These are phyloP conservation scores for Porphyrellus cyaneotinctus DNA, from an alignment of 768 basidiomycete species.

Conservation along the genomic window DNA sequence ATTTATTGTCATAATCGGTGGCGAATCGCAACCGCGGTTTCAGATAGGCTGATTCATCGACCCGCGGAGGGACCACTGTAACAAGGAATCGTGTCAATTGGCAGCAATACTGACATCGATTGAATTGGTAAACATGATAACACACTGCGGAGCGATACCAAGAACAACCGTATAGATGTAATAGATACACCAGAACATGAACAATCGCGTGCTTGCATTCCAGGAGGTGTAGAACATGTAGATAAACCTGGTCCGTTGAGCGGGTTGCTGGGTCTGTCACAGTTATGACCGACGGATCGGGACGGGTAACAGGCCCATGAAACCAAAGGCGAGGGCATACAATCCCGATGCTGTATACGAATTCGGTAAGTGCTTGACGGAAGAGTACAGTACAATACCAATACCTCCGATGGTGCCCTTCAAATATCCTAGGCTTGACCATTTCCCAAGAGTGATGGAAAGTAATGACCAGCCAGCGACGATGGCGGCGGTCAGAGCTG, in stretches of 20 bases:
- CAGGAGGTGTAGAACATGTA: not conserved
- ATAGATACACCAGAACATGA: conserved; percentile 13
- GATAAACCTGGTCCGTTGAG: not conserved
- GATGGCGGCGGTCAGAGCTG: conserved; percentile 64
- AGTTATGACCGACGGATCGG: conserved; percentile 47
- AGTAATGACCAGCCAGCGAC: conserved; percentile 66
- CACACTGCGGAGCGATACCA: not conserved
- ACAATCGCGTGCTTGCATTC: conserved; percentile 9
- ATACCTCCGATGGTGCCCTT: conserved; percentile 62
- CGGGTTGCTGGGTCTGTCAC: conserved; percentile 17
- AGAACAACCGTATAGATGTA: conserved; percentile 7
- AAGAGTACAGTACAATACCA: not conserved
- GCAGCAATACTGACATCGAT: no score
- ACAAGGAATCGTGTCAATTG: no score
- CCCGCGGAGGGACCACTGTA: no score
- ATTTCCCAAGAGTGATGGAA: conserved; percentile 59
- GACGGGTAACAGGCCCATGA: conserved; percentile 67
- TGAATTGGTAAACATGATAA: not conserved
- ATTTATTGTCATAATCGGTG: not conserved
- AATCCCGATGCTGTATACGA: conserved; percentile 53
- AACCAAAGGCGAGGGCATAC: conserved; percentile 68
- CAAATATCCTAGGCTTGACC: conserved; percentile 61
- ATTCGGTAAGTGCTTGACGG: not conserved
- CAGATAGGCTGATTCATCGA: no score
- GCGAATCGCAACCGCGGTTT: not conserved